Base-by-base conservation (phyloP, 2,329 filamentous ascomycete genomes). In the Neurospora sp. region DNA sequence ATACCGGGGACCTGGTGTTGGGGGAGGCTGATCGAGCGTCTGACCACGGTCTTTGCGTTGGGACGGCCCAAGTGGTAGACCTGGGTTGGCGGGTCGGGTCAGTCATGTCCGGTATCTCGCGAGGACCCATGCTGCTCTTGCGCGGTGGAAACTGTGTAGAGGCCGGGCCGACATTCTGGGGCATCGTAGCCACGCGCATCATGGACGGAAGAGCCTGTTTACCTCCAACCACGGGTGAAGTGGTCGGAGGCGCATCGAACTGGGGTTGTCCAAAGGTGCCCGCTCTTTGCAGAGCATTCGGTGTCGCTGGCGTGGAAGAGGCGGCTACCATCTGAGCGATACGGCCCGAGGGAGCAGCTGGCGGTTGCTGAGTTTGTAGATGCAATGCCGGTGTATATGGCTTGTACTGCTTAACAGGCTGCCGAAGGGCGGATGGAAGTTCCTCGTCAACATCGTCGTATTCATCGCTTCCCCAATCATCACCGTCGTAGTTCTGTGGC, bases 401-500 rank as follows among this genome's bases (percentile, higher is more conserved):
- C 52, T 36, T 33, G 52, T 62, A 62, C 52, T 62, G 52, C 28
- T n/a, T 62, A 2, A 5, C 12, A 23, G 52, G 52, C 52, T 62
- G 52, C 3, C 1, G 52, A 62, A 15, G 23, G 52, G 69, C 70
- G 6, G 71, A 69, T 10, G 72, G 70, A 4, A 66, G 75, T 41
- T 86, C 84, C 52, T 87, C 85, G 69, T 88, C 81, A 4, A 85
- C 83, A 39, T 89, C 86, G n/a, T 88, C 86, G 70, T 88, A 86
- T 41, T 90, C 88, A 8, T 62, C 52, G 69, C 85, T 91, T 41
- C 93, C 95, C 94, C 95, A 97, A 77, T 97, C 95, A 76, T 96
- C 93, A 73, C 94, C 95, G 76, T 95, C 94, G 77, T 98, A 98
- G 77, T 88, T 92, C 75, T 91, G 89, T 70, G 88, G 85, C 80